Base-by-base conservation (phyloP, 306 rosid species). In the Malus sylvestris region DNA sequence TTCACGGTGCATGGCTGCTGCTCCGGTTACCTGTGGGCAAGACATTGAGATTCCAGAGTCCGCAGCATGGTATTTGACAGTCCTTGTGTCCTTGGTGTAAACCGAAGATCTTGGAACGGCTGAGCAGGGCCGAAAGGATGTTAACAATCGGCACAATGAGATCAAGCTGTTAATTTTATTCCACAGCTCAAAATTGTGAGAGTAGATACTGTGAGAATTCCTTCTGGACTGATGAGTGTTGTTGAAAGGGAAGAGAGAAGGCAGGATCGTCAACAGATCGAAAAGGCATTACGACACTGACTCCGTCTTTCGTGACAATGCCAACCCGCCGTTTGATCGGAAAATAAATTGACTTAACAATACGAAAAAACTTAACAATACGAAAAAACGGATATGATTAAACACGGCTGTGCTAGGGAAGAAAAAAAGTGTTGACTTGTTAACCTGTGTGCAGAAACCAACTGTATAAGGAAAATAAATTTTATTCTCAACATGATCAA, bases 1-100 rank as follows among this genome's bases (percentile, higher is more conserved):
- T 83, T 81, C 32, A 79, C 87, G n/a, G 68, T 49, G 20, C 55
- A 49, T 66, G 49, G 81, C 74, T 22, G 87, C 82, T 6, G 57
- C 84, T 40, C 72, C 77, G 16, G 79, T 79, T 18, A 71, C 81
- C 23, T 79, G 84, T 29, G 87, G 82, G 33, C 80, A 78, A 42
- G 81, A 73, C 75, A 60, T 68, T 59, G 85, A 75, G 45, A 81
- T 78, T 72, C 76, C 82, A 3, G 83, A 85, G 35, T 42, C 45
- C 10, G 66, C 23, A 12, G 66, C 23, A 12, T n/a, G 52, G 71
- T 67, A 81, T n/a, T 58, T 35, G 19, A 29, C 52, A 18, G 57
- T 79, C 52, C 81, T 33, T 8, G 72, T 20, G 59, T 72, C 68
- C 49, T 29, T 7, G 0, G 35, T 6, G 38, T 72, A 45, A 16